Percentiles rank a stretch among this genome's conserved stretches.
phyloP scores from a whole-genome alignment of 1,284 basidiomycete species.

The Ganoderma lingzhi region DNA sequence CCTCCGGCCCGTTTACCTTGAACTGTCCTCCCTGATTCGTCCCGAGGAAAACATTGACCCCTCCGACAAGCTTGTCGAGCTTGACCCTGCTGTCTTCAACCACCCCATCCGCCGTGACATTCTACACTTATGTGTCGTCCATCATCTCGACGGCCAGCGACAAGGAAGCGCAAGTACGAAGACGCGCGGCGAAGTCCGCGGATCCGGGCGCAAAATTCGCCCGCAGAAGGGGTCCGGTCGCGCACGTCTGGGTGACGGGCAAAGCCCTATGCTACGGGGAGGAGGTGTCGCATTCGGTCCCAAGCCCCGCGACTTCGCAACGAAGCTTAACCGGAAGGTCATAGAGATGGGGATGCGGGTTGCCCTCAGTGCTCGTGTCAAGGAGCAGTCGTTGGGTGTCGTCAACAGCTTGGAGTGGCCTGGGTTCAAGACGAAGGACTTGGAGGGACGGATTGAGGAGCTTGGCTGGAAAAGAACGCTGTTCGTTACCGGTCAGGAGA shows the following conservation, averaged over 20 bases:
- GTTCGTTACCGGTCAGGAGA: conserved; percentile 73
- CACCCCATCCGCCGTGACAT: conserved; percentile 91
- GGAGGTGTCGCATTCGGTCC: conserved; percentile 94
- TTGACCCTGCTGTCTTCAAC: conserved; percentile 87
- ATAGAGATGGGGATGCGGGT: conserved; percentile 93
- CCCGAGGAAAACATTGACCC: conserved; percentile 48
- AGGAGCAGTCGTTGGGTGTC: conserved; percentile 78
- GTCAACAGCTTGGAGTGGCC: conserved; percentile 80
- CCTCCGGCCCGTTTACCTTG: conserved; percentile 61
- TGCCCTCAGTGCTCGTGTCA: conserved; percentile 84
- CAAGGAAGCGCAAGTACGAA: conserved; percentile 94
- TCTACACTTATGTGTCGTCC: conserved; percentile 91
- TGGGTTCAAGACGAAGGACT: conserved; percentile 69
- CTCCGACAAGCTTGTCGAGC: conserved; percentile 67
- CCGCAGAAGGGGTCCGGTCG: conserved; percentile 93
- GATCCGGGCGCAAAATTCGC: conserved; percentile 88
- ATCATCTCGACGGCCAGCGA: conserved; percentile 88
- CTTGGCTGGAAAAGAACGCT: conserved; percentile 75
- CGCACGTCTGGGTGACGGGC: conserved; percentile 90
- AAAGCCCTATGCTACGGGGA: conserved; percentile 90
- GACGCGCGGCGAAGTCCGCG: conserved; percentile 89
- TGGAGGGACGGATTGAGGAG: conserved; percentile 63
- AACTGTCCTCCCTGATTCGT: conserved; percentile 65
- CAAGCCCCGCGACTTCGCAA: conserved; percentile 90
- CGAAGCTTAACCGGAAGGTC: conserved; percentile 90